These are phyloP conservation scores for Thalassiosira ordinaria DNA, from an alignment of 352 stramenopile genomes.

Conservation along the genomic window DNA sequence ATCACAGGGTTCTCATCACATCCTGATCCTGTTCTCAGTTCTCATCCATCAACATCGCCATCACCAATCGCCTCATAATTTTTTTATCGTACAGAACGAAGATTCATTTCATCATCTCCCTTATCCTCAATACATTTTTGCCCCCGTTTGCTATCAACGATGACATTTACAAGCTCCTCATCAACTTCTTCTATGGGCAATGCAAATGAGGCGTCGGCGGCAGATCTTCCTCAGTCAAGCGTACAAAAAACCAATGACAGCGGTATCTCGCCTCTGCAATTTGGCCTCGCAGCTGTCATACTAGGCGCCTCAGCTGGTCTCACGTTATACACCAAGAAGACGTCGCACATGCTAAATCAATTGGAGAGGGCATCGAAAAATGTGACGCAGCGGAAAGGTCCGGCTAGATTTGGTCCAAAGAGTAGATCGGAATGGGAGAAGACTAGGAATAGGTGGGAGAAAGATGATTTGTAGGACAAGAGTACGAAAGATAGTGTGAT, in stretches of 20 bases:
- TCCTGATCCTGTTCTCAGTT: too few species aligned
- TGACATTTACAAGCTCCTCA: constrained; percentile 3
- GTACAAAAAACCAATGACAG: too few species aligned
- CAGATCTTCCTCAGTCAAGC: neutral
- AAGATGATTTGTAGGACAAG: constrained; percentile 74
- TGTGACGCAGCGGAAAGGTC: constrained; percentile 44
- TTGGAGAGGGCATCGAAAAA: constrained; percentile 60
- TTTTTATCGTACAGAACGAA: too few species aligned
- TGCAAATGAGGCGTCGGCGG: neutral
- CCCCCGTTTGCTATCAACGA: too few species aligned
- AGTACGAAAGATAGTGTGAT: too few species aligned
- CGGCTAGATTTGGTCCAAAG: constrained; percentile 61
- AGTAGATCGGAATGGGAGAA: constrained; percentile 75
- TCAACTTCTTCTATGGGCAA: too few species aligned
- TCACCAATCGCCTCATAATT: too few species aligned
- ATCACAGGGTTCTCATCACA: too few species aligned
- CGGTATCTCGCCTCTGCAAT: constrained; percentile 46
- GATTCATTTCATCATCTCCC: too few species aligned
- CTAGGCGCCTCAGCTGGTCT: constrained; percentile 66
- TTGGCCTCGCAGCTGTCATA: constrained; percentile 52
- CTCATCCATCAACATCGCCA: too few species aligned
- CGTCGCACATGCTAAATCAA: constrained; percentile 64
- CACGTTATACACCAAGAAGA: constrained; percentile 76
- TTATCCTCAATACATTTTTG: too few species aligned
- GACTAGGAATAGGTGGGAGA: constrained; percentile 62